A percentile compares a stretch with the other conserved stretches of the same genome.
These are phyloP conservation scores for Vararia minispora DNA, from an alignment of 768 basidiomycete genomes.

Conservation along the genomic window DNA sequence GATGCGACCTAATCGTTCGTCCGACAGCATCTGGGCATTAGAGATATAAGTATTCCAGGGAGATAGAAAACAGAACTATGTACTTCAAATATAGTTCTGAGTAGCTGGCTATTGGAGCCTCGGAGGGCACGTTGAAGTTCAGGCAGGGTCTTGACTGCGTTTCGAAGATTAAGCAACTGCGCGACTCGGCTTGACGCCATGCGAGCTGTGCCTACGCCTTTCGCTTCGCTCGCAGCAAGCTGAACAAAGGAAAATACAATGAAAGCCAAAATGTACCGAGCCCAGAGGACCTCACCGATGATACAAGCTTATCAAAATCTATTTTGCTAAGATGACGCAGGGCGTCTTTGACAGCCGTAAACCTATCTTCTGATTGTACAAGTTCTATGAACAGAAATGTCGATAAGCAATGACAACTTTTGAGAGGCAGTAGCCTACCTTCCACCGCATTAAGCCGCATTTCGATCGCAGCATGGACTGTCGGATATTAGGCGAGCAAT, in stretches of 20 bases:
- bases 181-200: conserved; percentile 57
- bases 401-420: conserved; percentile 1
- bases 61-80: conserved; percentile 5
- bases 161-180: conserved; percentile 74
- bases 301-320: conserved; percentile 84
- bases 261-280: neutral
- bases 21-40: conserved; percentile 62
- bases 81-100: conserved; percentile 54
- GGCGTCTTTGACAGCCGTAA: conserved; percentile 54
- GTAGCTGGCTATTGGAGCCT: conserved; percentile 45
- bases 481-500: neutral
- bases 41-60: neutral
- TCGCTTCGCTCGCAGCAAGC: conserved; percentile 58
- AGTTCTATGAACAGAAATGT: conserved; percentile 40
- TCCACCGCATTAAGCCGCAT: conserved; percentile 81
- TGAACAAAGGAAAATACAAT: conserved; percentile 19
- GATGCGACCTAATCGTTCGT: conserved; percentile 58
- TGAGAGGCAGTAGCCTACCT: conserved; percentile 29
- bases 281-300: conserved; percentile 33
- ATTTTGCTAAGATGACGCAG: conserved; percentile 64
- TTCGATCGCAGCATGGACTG: conserved; percentile 56
- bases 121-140: conserved; percentile 49
- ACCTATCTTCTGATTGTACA: conserved; percentile 64
- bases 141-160: conserved; percentile 57
- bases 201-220: conserved; percentile 41